Evolutionary conservation across 345 rosid genomes (phyloP).

Genomic region (Syzygium aqueum): DNA sequence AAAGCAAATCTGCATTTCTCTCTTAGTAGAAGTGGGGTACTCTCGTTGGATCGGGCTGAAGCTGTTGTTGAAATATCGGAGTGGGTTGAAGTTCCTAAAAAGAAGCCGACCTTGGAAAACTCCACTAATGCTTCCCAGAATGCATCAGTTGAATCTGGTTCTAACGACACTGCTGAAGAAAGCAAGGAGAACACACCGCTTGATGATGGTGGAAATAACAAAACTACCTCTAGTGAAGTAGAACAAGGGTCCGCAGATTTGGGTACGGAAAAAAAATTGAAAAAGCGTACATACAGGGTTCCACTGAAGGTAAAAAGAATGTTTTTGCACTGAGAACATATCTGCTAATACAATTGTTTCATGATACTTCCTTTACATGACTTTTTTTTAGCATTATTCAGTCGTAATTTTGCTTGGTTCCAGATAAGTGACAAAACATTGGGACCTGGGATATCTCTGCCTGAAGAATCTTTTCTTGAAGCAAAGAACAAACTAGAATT

Average conservation of each 20-base stretch:
- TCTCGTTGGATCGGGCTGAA: slow-evolving; percentile 85
- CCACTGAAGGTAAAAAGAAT: slow-evolving; percentile 63
- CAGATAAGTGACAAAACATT: slow-evolving; percentile 72
- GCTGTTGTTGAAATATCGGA: slow-evolving; percentile 91
- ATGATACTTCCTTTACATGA: background rate
- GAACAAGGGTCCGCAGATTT: slow-evolving; percentile 39
- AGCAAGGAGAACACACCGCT: slow-evolving; percentile 33
- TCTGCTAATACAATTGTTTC: background rate
- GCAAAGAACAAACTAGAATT: slow-evolving; percentile 69
- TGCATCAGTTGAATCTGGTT: slow-evolving; percentile 36
- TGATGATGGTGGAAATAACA: slow-evolving; percentile 29
- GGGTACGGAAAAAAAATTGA: slow-evolving; percentile 71
- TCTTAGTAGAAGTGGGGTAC: slow-evolving; percentile 88
- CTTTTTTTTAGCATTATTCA: background rate
- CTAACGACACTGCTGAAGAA: slow-evolving; percentile 41
- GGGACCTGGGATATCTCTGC: slow-evolving; percentile 71
- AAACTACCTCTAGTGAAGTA: slow-evolving; percentile 26
- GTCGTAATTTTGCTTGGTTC: slow-evolving; percentile 1
- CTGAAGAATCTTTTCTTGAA: slow-evolving; percentile 57
- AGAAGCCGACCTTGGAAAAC: slow-evolving; percentile 57
- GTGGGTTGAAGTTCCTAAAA: slow-evolving; percentile 96
- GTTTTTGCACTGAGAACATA: background rate
- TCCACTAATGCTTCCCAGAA: slow-evolving; percentile 45
- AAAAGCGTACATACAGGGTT: slow-evolving; percentile 70
- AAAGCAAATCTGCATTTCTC: slow-evolving; percentile 90